These are phyloP conservation scores for Pseudogymnoascus pannorum DNA, from an alignment of 2,329 filamentous ascomycete genomes.

Conservation along the genomic window DNA sequence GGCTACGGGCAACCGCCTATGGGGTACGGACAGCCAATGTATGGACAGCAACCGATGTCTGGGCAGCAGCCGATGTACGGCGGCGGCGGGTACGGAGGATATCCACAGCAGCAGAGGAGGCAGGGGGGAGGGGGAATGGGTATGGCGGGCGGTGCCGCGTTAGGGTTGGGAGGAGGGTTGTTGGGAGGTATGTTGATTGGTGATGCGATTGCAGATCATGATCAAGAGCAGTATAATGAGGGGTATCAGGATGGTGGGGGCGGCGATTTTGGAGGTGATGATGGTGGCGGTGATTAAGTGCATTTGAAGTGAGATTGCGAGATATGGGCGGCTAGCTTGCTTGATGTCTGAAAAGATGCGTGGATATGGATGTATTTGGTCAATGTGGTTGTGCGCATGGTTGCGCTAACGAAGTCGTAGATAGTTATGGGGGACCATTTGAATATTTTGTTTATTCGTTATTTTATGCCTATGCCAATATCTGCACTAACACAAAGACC, in stretches of 20 bases:
- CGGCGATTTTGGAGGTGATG: conserved; percentile 19
- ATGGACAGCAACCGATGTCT: conserved; percentile 5
- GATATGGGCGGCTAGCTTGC: not conserved
- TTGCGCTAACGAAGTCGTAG: not conserved
- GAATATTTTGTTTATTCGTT: not conserved
- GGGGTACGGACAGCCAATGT: not conserved
- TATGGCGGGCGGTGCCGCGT: conserved; percentile 63
- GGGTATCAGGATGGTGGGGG: conserved; percentile 30
- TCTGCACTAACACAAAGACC: conserved; percentile 24
- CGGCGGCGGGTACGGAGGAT: conserved; percentile 31
- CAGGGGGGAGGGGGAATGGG: conserved; percentile 53
- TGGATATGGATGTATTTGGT: not conserved
- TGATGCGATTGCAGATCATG: conserved; percentile 55
- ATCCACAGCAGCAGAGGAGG: conserved; percentile 29
- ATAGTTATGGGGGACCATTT: not conserved
- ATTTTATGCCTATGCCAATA: too few relatives aligned
- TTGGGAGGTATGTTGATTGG: conserved; percentile 69
- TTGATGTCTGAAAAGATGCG: not conserved
- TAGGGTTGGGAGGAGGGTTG: conserved; percentile 75
- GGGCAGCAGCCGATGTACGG: not conserved
- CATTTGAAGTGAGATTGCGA: not conserved
- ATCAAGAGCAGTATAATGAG: conserved; percentile 51
- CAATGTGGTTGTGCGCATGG: not conserved
- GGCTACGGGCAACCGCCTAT: conserved; percentile 11
- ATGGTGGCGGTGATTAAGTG: not conserved